Percentiles rank a stretch among this genome's conserved stretches.
Conservation (phyloP, 306 rosid genomes). For the Sphenostylis stenocarpa region DNA sequence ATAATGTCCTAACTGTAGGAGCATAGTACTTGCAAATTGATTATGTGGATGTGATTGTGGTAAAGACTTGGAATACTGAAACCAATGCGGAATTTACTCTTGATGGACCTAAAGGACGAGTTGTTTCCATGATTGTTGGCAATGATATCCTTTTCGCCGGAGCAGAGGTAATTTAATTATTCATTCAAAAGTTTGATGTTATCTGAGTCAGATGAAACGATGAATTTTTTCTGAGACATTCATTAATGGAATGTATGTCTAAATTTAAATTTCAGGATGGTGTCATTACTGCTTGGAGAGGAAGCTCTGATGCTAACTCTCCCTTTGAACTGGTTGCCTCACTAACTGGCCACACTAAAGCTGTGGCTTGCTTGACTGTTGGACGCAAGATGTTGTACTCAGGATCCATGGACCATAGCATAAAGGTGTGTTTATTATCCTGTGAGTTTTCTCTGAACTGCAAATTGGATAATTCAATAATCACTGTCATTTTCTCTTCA, state of each 20-base stretch:
- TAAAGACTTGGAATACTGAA: constrained; percentile 54
- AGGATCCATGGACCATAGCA: constrained; percentile 46
- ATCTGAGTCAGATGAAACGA: no score
- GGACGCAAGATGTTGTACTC: constrained; percentile 41
- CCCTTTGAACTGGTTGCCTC: constrained; percentile 33
- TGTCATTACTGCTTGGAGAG: constrained; percentile 41
- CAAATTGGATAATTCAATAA: not conserved
- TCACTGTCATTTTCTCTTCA: constrained; percentile 16
- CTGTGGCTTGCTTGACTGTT: constrained; percentile 33
- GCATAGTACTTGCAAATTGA: constrained; percentile 17
- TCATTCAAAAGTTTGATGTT: not conserved
- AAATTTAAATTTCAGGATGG: constrained; percentile 35
- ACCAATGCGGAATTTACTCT: constrained; percentile 31
- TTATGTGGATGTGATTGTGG: not conserved
- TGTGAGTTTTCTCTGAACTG: not conserved
- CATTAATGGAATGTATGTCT: not conserved
- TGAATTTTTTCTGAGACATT: no score
- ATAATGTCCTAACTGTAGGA: not conserved
- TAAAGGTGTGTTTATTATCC: constrained; percentile 43
- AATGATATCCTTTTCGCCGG: constrained; percentile 44
- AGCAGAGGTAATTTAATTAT: constrained; percentile 41
- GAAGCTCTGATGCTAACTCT: not conserved
- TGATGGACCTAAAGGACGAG: constrained; percentile 45
- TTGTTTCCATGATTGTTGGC: constrained; percentile 39
- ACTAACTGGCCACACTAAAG: constrained; percentile 36